Percentiles rank a stretch among this genome's conserved stretches.
These are phyloP conservation scores for Boletus reticulatus DNA, from an alignment of 768 basidiomycete species.

Conservation along the genomic window DNA sequence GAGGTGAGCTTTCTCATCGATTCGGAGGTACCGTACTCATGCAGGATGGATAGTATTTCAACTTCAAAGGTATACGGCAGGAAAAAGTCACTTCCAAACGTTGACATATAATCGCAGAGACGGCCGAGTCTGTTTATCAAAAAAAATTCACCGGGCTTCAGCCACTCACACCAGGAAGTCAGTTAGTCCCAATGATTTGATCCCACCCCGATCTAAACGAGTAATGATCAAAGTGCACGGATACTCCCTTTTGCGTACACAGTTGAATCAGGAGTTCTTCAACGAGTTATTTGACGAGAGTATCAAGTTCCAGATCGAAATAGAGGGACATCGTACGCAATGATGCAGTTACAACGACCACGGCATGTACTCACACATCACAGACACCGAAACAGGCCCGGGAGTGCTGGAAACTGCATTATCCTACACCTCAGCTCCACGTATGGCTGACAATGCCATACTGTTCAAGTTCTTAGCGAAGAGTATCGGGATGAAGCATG, in stretches of 20 bases:
- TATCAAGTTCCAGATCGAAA: slow-evolving; percentile 65
- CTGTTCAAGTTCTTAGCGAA: slow-evolving; percentile 93
- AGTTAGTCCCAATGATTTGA: slow-evolving; percentile 29
- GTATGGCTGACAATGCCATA: slow-evolving; percentile 90
- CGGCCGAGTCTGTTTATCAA: slow-evolving; percentile 66
- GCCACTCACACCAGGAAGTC: slow-evolving; percentile 91
- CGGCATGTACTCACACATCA: neutral
- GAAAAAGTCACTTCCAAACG: neutral
- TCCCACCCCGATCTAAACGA: neutral
- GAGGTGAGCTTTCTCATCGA: slow-evolving; percentile 54
- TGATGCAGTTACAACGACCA: neutral
- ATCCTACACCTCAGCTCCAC: slow-evolving; percentile 72
- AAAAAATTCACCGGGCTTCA: slow-evolving; percentile 76
- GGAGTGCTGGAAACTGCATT: slow-evolving; percentile 87
- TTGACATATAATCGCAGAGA: slow-evolving; percentile 52
- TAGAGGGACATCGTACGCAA: slow-evolving; percentile 83
- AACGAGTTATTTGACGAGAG: slow-evolving; percentile 81
- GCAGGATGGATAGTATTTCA: slow-evolving; percentile 70
- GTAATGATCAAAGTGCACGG: slow-evolving; percentile 75
- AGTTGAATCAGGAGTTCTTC: slow-evolving; percentile 88
- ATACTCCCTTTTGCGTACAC: slow-evolving; percentile 89
- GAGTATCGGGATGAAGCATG: slow-evolving; percentile 86
- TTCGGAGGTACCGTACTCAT: slow-evolving; percentile 2
- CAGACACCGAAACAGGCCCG: slow-evolving; percentile 92
- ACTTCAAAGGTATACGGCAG: slow-evolving; percentile 71